Evolutionary conservation across 2,329 filamentous ascomycete species (phyloP).

Genomic region (Cladophialophora bantiana): DNA sequence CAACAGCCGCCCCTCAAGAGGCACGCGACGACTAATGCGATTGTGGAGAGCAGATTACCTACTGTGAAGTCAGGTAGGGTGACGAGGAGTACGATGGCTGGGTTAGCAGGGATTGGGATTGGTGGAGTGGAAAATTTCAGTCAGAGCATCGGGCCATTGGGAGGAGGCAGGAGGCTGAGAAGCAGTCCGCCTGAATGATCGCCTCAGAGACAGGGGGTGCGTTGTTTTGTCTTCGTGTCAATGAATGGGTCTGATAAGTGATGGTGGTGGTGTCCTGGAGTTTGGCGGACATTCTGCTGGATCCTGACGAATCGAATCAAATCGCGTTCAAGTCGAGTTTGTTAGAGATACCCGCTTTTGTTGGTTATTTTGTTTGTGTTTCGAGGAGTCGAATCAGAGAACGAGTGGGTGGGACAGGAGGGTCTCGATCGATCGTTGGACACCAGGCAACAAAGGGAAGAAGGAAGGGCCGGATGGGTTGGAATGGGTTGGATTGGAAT

Average conservation of each 20-base stretch:
- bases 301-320: neutral
- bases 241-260: neutral
- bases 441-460: too few relatives aligned
- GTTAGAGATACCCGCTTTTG: slow-evolving; percentile 19
- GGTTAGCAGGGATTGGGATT: slow-evolving; percentile 12
- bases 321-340: slow-evolving; percentile 6
- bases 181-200: slow-evolving; percentile 42
- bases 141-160: slow-evolving; percentile 41
- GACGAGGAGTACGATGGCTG: slow-evolving; percentile 28
- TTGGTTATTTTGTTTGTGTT: slow-evolving; percentile 1
- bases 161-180: slow-evolving; percentile 48
- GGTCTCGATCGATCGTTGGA: too few relatives aligned
- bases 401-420: too few relatives aligned
- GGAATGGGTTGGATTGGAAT: too few relatives aligned
- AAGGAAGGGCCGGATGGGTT: slow-evolving; percentile 53
- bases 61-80: slow-evolving; percentile 23
- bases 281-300: neutral
- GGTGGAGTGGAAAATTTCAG: slow-evolving; percentile 35
- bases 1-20: slow-evolving; percentile 35
- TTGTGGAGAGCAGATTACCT: slow-evolving; percentile 34
- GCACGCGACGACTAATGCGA: slow-evolving; percentile 36
- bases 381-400: too few relatives aligned
- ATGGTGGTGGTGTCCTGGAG: neutral
- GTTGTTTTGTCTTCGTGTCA: neutral
- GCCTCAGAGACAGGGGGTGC: neutral